phyloP scores from a whole-genome alignment of 371 early-diverging fungal genomes.

The Rhizomucor pusillus region DNA sequence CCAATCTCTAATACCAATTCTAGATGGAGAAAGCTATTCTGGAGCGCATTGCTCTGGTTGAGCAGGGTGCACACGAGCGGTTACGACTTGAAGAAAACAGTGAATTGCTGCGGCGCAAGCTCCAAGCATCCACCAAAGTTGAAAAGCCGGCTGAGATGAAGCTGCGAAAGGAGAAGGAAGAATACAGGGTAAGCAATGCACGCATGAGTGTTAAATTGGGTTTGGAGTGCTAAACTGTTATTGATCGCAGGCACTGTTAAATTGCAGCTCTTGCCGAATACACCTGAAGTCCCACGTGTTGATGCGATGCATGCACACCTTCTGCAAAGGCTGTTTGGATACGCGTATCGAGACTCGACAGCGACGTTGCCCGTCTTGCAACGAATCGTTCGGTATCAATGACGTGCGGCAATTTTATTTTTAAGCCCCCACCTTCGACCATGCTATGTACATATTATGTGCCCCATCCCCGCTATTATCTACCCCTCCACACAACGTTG shows the following conservation, averaged over 20 bases:
- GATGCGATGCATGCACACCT: constrained; percentile 93
- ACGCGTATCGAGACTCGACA: constrained; percentile 87
- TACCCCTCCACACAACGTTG: too few species aligned
- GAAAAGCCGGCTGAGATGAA: constrained; percentile 55
- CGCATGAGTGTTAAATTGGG: neutral
- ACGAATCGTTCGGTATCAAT: constrained; percentile 84
- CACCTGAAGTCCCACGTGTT: constrained; percentile 86
- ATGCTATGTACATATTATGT: constrained; percentile 1
- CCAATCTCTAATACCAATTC: neutral
- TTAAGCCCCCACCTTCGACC: constrained; percentile 34
- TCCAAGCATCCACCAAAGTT: constrained; percentile 49
- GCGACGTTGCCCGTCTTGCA: constrained; percentile 98
- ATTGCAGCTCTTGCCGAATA: constrained; percentile 85
- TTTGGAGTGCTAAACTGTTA: constrained; percentile 7
- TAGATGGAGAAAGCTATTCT: constrained; percentile 50
- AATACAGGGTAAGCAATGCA: constrained; percentile 42
- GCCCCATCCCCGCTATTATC: neutral
- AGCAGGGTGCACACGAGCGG: constrained; percentile 55
- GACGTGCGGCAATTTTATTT: constrained; percentile 93
- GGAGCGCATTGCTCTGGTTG: constrained; percentile 54
- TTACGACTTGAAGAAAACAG: constrained; percentile 53
- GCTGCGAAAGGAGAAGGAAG: constrained; percentile 45
- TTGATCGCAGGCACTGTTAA: constrained; percentile 66
- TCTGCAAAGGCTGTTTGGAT: constrained; percentile 95
- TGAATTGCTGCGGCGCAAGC: constrained; percentile 54